These are phyloP conservation scores for Ogataea paradorogensis DNA, from an alignment of 805 yeast species.

Conservation along the genomic window DNA sequence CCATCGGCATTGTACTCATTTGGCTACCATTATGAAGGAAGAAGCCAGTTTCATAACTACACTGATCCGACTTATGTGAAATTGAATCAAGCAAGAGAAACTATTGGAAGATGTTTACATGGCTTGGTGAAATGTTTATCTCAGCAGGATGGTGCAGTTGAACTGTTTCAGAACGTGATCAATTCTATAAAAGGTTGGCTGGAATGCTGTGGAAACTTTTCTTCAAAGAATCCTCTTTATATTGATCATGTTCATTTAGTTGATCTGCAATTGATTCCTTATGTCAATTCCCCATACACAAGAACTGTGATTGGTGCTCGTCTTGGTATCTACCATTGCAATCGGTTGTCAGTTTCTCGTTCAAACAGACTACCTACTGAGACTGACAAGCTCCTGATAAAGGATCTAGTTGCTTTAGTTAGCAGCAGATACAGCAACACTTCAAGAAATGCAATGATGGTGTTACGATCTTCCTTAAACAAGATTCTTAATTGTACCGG, in stretches of 20 bases:
- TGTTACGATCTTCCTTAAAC: constrained; percentile 66
- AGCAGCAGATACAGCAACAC: constrained; percentile 70
- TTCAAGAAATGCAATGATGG: constrained; percentile 65
- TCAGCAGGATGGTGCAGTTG: constrained; percentile 59
- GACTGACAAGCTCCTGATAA: constrained; percentile 58
- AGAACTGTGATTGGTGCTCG: constrained; percentile 76
- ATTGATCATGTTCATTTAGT: constrained; percentile 38
- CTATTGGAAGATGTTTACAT: constrained; percentile 56
- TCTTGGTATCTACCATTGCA: constrained; percentile 68
- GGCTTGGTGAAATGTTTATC: constrained; percentile 46
- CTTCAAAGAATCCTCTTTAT: constrained; percentile 27
- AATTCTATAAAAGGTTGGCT: constrained; percentile 68
- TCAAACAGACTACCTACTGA: constrained; percentile 70
- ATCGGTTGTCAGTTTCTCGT: constrained; percentile 67
- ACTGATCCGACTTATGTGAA: constrained; percentile 41
- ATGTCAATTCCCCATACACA: constrained; percentile 67
- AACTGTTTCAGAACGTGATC: constrained; percentile 57
- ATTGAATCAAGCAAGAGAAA: constrained; percentile 59
- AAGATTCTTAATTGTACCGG: constrained; percentile 58
- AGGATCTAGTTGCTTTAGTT: constrained; percentile 61
- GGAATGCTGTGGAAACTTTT: constrained; percentile 30
- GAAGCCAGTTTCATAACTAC: constrained; percentile 24
- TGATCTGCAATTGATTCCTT: constrained; percentile 56
- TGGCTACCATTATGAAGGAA: constrained; percentile 29
- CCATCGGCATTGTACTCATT: constrained; percentile 26